phyloP scores from a whole-genome alignment of 176 grass and related monocot genomes.

The Ensete glaucum region DNA sequence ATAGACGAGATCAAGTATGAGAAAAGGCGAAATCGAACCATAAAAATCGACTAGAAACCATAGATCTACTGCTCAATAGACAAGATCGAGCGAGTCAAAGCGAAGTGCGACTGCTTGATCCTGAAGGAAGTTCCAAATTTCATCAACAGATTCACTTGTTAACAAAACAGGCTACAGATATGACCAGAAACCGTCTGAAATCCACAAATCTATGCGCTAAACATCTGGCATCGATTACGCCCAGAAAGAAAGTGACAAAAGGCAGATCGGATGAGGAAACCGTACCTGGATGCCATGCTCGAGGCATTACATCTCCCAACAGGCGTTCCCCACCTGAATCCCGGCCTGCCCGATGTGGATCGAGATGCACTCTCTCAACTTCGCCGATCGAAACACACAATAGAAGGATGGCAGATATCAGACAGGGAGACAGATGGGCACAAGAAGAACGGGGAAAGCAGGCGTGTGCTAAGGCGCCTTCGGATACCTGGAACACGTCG shows the following conservation, averaged over 20 bases:
- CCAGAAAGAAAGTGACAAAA: neutral
- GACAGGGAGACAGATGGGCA: neutral
- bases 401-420: no score
- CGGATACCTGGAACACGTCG: neutral
- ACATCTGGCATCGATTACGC: neutral
- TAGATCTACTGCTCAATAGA: no score
- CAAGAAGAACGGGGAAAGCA: neutral
- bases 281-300: conserved; percentile 12
- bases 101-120: no score
- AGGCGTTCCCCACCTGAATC: conserved; percentile 1
- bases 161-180: no score
- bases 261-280: neutral
- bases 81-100: no score
- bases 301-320: conserved; percentile 7
- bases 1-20: no score
- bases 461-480: conserved; percentile 15
- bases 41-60: no score
- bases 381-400: neutral
- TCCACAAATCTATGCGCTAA: neutral
- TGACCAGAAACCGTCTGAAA: neutral
- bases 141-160: no score
- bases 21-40: no score
- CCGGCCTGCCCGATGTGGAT: conserved; percentile 6
- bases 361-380: conserved; percentile 15
- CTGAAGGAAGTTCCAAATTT: no score